Evolutionary conservation across 2,329 filamentous ascomycete genomes (phyloP), one percentile per base, ranked within the genome.

Genomic region (Aspergillus pseudoglaucus): DNA sequence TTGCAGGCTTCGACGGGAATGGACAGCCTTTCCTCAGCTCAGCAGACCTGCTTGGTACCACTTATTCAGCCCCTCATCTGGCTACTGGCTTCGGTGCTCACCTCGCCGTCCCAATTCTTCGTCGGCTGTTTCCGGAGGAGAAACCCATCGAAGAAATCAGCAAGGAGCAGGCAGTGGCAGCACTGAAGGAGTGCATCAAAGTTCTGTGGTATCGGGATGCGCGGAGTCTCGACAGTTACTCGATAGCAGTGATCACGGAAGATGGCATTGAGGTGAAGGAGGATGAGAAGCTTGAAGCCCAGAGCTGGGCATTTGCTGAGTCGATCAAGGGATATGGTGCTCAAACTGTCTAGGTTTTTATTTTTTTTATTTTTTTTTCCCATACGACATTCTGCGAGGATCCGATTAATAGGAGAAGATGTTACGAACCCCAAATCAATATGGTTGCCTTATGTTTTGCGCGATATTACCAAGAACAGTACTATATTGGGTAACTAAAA

Each of bases 271-370:
- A 94, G 47, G 68, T 96, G 57, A 85, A 84, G 69, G 83, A 94
- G 71, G 75, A 87, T 61, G 87, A 95, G 77, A 84, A 90, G 78
- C 78, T 98, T 57, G 90, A 97, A 78, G 80, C 84, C 61, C 91
- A 97, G 80, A 96, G 90, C 80, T 97, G 91, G 93, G 90, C 88
- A 45, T 98, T 98, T 75, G 93, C 93, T 20, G 91, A 97, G 67
- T 81, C 85, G 60, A 96, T 98, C 70, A 86, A 83, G 70, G 93
- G 93, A 40, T 98, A 98, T 67, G 93, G 93, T 52, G 94, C 90
- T 22, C 90, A 97, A 77, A 71, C 74, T 50, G 72, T 74, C 58
- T 80, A 68, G 56, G 47, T 47, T 45, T 42, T 42, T 15, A 32
- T 44, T 67, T 69, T 73, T 15, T 70, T 53, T 47, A 58, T 59